Conservation (phyloP, 495 filamentous ascomycete genomes). For the Penicillium coprophilum region DNA sequence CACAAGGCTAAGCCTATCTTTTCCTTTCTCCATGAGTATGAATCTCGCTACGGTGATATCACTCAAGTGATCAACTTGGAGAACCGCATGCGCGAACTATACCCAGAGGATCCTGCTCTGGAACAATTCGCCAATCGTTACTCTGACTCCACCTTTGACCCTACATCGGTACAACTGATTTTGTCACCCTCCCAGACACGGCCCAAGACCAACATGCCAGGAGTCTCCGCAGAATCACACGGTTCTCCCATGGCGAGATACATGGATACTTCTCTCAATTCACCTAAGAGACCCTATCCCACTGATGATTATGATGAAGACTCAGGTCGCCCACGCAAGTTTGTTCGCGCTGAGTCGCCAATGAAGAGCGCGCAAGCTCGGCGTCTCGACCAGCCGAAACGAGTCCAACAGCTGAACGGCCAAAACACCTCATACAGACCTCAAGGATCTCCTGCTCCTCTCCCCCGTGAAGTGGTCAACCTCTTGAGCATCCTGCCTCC, state of each 20-base stretch:
- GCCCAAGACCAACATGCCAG: conserved; percentile 50
- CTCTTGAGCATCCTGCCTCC: conserved; percentile 80
- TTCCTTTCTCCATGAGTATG: conserved; percentile 87
- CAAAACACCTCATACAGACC: conserved; percentile 40
- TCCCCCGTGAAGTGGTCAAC: conserved; percentile 80
- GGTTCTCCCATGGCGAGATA: conserved; percentile 56
- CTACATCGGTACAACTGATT: conserved; percentile 74
- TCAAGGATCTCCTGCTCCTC: conserved; percentile 47
- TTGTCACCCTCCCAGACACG: conserved; percentile 76
- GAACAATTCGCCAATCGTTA: conserved; percentile 74
- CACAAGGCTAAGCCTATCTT: conserved; percentile 82
- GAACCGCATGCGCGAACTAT: conserved; percentile 87
- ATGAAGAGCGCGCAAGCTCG: conserved; percentile 82
- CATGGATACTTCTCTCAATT: conserved; percentile 52
- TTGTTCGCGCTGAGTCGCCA: conserved; percentile 78
- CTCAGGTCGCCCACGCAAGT: conserved; percentile 69
- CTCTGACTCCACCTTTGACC: conserved; percentile 65
- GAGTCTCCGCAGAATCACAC: conserved; percentile 39
- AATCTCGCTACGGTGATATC: conserved; percentile 90
- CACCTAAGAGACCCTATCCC: conserved; percentile 72
- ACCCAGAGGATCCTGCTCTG: conserved; percentile 79
- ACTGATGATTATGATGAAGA: conserved; percentile 72
- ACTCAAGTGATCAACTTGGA: conserved; percentile 86
- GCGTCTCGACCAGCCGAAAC: conserved; percentile 75
- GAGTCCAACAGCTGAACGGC: conserved; percentile 41